These are phyloP conservation scores for Parasitella parasitica DNA, from an alignment of 371 early-diverging fungal genomes.

Conservation along the genomic window DNA sequence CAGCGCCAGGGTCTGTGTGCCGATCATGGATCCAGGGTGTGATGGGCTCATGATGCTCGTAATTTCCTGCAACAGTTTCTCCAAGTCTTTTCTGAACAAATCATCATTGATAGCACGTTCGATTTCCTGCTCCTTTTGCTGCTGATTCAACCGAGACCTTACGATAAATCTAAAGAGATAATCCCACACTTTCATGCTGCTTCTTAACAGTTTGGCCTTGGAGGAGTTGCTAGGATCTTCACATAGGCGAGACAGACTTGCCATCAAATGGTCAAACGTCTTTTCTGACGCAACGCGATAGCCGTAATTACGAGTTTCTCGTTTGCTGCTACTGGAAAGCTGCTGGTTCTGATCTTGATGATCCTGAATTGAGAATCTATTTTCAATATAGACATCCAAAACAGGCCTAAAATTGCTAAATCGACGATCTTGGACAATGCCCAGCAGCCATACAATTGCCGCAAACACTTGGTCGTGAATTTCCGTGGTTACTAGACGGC, in stretches of 20 bases:
- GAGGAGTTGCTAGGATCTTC: constrained; percentile 41
- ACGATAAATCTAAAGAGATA: constrained; percentile 65
- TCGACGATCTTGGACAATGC: constrained; percentile 65
- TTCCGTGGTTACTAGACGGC: background rate
- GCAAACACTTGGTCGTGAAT: constrained; percentile 49
- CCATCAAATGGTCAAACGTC: constrained; percentile 43
- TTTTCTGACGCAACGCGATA: constrained; percentile 11
- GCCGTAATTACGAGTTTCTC: constrained; percentile 1
- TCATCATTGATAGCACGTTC: constrained; percentile 33
- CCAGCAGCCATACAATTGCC: constrained; percentile 57
- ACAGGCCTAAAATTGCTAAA: constrained; percentile 65
- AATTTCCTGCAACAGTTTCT: constrained; percentile 38
- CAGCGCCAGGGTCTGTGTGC: constrained; percentile 65
- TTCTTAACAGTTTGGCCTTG: constrained; percentile 56
- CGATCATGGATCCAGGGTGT: constrained; percentile 59
- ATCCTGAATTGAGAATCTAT: constrained; percentile 46
- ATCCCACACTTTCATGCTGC: constrained; percentile 71
- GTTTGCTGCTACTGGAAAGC: background rate
- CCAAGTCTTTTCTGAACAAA: constrained; percentile 41
- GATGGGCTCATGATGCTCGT: constrained; percentile 54
- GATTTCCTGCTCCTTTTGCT: constrained; percentile 34
- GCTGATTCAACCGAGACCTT: constrained; percentile 42
- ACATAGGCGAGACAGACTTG: constrained; percentile 48
- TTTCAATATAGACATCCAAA: constrained; percentile 64
- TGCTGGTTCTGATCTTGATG: background rate